Evolutionary conservation across 345 rosid genomes (phyloP).

Genomic region (Bruguiera parviflora): DNA sequence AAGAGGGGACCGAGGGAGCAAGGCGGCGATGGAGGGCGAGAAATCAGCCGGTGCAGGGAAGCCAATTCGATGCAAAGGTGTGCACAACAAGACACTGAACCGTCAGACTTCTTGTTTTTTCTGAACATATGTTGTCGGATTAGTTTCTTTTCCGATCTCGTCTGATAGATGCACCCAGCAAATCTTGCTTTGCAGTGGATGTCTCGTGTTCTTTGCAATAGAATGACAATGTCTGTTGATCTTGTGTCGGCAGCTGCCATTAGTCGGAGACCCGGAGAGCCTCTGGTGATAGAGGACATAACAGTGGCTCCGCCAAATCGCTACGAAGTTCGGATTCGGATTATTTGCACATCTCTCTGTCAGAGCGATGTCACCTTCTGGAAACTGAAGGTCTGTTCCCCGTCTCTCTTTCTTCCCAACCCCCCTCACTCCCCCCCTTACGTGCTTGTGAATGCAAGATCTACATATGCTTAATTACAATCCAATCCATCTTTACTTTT

Average conservation of each 20-base stretch:
- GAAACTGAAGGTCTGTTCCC: slow-evolving; percentile 50
- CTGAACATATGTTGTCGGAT: no score
- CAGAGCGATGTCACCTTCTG: slow-evolving; percentile 73
- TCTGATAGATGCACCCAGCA: no score
- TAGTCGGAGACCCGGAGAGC: slow-evolving; percentile 60
- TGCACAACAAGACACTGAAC: background rate
- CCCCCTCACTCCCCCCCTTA: background rate
- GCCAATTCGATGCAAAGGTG: slow-evolving; percentile 73
- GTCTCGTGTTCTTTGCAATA: background rate
- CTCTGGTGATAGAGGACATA: slow-evolving; percentile 73
- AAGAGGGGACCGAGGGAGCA: no score
- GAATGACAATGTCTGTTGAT: slow-evolving; percentile 1
- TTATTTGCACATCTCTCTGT: slow-evolving; percentile 75
- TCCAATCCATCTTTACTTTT: background rate
- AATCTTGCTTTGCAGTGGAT: no score
- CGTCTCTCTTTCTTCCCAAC: background rate
- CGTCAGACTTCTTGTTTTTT: no score
- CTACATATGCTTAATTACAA: background rate
- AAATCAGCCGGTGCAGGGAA: slow-evolving; percentile 32
- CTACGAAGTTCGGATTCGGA: slow-evolving; percentile 67
- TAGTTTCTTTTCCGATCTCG: no score
- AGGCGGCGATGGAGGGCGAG: background rate
- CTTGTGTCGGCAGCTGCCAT: slow-evolving; percentile 54
- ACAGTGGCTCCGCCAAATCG: slow-evolving; percentile 68
- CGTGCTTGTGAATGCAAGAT: background rate